Evolutionary conservation across 495 filamentous ascomycete genomes (phyloP).

Genomic region (Immersiella caudata): DNA sequence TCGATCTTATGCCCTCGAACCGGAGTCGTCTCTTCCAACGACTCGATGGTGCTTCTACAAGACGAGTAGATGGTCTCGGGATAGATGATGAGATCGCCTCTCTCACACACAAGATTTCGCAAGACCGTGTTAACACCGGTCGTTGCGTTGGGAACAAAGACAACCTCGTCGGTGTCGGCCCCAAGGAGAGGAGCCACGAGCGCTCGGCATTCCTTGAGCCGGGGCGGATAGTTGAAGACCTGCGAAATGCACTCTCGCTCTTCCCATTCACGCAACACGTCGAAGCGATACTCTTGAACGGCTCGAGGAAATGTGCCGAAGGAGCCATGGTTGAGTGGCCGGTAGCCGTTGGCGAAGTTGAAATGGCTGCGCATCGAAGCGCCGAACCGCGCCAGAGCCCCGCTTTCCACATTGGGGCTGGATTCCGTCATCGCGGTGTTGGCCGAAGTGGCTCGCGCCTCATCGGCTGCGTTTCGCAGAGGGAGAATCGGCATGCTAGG

Average conservation of each 20-base stretch:
- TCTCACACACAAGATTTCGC: constrained; percentile 60
- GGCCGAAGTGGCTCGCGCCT: neutral
- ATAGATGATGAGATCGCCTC: constrained; percentile 59
- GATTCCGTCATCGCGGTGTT: neutral
- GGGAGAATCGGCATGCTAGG: neutral
- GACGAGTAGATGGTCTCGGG: constrained; percentile 74
- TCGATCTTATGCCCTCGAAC: constrained; percentile 42
- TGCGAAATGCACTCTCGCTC: constrained; percentile 48
- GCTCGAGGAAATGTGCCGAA: constrained; percentile 41
- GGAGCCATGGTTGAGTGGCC: constrained; percentile 47
- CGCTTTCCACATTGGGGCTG: neutral
- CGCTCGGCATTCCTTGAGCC: constrained; percentile 61
- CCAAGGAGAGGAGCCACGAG: constrained; percentile 64
- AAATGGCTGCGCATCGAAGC: constrained; percentile 42
- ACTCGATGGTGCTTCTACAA: constrained; percentile 67
- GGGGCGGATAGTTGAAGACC: constrained; percentile 56
- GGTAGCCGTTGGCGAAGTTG: constrained; percentile 40
- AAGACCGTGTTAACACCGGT: constrained; percentile 74
- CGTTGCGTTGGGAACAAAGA: constrained; percentile 78
- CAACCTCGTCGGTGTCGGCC: constrained; percentile 62
- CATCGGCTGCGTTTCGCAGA: neutral
- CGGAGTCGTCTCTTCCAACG: constrained; percentile 57
- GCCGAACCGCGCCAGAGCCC: constrained; percentile 31
- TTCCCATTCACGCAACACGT: constrained; percentile 35
- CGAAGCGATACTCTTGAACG: constrained; percentile 37